Conservation (phyloP, 768 basidiomycete genomes). For the Agaricus sinodeliciosus region DNA sequence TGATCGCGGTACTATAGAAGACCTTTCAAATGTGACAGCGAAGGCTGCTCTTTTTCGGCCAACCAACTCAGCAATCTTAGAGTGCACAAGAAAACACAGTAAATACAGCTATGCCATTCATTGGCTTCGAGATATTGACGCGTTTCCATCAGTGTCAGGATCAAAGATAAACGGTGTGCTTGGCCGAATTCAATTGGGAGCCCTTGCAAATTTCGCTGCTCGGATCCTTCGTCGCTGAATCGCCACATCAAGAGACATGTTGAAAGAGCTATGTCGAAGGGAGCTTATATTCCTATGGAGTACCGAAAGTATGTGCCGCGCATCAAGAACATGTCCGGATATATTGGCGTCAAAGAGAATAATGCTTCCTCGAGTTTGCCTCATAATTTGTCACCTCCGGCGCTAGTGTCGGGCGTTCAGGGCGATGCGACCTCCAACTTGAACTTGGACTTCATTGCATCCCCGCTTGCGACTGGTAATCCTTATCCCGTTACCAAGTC, state of each 20-base stretch:
- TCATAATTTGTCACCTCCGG: too few species aligned
- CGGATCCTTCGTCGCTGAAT: slow-evolving; percentile 4
- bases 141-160: not conserved
- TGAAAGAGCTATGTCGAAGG: not conserved
- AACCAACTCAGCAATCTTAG: not conserved
- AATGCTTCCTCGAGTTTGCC: too few species aligned
- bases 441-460: too few species aligned
- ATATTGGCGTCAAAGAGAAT: too few species aligned
- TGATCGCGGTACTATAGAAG: not conserved
- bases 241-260: not conserved
- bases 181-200: not conserved
- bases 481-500: too few species aligned
- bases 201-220: not conserved
- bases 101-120: not conserved
- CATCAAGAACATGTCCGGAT: too few species aligned
- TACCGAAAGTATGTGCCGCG: not conserved
- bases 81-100: not conserved
- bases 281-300: not conserved
- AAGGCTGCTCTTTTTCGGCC: not conserved
- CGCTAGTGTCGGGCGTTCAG: too few species aligned
- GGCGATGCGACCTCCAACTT: too few species aligned
- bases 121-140: not conserved
- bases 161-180: not conserved
- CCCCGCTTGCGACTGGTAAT: too few species aligned
- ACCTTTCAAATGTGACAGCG: not conserved